These are phyloP conservation scores for Eleusine indica DNA, from an alignment of 176 grass and related monocot genomes.

Conservation along the genomic window DNA sequence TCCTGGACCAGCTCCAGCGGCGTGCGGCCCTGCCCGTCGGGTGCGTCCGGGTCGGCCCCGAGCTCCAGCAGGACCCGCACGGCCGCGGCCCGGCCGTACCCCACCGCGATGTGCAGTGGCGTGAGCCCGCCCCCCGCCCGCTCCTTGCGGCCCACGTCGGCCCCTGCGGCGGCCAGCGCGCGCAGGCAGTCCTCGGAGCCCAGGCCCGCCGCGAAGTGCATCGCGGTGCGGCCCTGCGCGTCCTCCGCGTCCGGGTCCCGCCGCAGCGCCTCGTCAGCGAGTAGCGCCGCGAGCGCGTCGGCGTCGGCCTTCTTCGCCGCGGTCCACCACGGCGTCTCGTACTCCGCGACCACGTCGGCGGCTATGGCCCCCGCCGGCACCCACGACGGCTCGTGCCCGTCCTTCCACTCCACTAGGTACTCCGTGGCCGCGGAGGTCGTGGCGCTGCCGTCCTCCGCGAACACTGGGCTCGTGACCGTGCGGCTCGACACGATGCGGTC, in stretches of 20 bases:
- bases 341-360: slow-evolving; percentile 78
- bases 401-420: slow-evolving; percentile 92
- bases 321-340: slow-evolving; percentile 84
- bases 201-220: slow-evolving; percentile 80
- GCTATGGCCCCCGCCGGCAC: slow-evolving; percentile 70
- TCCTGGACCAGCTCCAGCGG: slow-evolving; percentile 68
- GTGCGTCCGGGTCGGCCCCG: slow-evolving; percentile 57
- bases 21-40: slow-evolving; percentile 70
- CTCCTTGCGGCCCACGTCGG: slow-evolving; percentile 58
- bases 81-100: slow-evolving; percentile 62
- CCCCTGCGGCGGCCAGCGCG: slow-evolving; percentile 60
- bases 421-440: slow-evolving; percentile 53
- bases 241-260: slow-evolving; percentile 85
- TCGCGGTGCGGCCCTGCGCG: slow-evolving; percentile 73
- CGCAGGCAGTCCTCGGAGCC: slow-evolving; percentile 83
- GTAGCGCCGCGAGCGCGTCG: slow-evolving; percentile 52
- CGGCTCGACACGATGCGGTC: slow-evolving; percentile 79
- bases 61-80: slow-evolving; percentile 70
- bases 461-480: slow-evolving; percentile 58
- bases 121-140: slow-evolving; percentile 70
- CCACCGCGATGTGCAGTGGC: slow-evolving; percentile 73
- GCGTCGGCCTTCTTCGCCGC: slow-evolving; percentile 77
- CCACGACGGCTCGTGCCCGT: slow-evolving; percentile 80
- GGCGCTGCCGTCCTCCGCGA: slow-evolving; percentile 67
- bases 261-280: slow-evolving; percentile 54